Evolutionary conservation across 345 rosid genomes (phyloP).

Genomic region (Iberis pinnata): DNA sequence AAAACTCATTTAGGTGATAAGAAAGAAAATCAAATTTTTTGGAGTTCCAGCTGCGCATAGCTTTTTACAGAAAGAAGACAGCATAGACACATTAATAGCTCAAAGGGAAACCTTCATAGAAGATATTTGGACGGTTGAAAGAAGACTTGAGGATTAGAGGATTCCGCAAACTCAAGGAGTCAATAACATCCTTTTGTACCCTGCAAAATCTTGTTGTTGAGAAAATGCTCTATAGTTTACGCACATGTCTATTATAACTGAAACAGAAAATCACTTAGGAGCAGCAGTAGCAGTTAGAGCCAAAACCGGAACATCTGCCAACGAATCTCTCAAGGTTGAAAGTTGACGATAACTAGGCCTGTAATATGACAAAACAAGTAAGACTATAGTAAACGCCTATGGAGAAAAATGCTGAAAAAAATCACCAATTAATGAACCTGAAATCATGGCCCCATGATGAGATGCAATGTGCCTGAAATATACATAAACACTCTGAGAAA

Average conservation of each 20-base stretch:
- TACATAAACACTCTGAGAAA: constrained; percentile 17
- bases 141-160: constrained; percentile 87
- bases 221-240: constrained; percentile 3
- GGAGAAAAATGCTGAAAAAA: not conserved
- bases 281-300: constrained; percentile 96
- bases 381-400: not conserved
- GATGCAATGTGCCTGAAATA: constrained; percentile 89
- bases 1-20: constrained; percentile 34
- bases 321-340: constrained; percentile 61
- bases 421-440: constrained; percentile 49
- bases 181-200: constrained; percentile 83
- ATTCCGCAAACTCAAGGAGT: constrained; percentile 60
- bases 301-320: constrained; percentile 77
- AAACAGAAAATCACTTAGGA: constrained; percentile 54
- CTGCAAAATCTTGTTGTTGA: constrained; percentile 38
- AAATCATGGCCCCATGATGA: constrained; percentile 99
- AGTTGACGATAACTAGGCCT: constrained; percentile 90
- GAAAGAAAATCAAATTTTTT: not conserved
- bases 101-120: constrained; percentile 66
- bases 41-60: constrained; percentile 6
- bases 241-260: not conserved
- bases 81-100: constrained; percentile 10
- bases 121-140: constrained; percentile 89
- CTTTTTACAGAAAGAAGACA: not conserved
- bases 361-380: constrained; percentile 15